These are phyloP conservation scores for Eucalyptus grandis DNA, from an alignment of 345 rosid genomes.

Conservation along the genomic window DNA sequence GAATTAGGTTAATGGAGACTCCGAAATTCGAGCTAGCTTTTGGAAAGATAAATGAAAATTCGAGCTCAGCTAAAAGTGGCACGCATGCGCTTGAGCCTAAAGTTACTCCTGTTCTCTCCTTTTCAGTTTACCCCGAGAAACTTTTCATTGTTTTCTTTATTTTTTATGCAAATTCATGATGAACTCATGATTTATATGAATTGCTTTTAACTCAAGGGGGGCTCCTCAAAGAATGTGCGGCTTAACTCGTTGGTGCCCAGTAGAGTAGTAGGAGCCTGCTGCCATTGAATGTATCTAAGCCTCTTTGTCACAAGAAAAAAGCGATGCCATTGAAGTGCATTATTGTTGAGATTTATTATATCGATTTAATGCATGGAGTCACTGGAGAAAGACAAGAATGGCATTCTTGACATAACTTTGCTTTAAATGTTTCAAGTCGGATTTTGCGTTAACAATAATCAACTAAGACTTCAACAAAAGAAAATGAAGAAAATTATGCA, in stretches of 20 bases:
- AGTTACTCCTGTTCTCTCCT: not conserved
- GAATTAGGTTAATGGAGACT: not conserved
- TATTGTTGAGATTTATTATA: not conserved
- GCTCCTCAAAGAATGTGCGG: not conserved
- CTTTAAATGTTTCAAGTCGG: not conserved
- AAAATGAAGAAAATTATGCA: not conserved
- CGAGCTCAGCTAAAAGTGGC: not conserved
- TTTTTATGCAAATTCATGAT: not conserved
- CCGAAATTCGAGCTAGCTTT: not conserved
- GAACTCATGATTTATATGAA: not conserved
- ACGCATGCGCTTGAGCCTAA: not conserved
- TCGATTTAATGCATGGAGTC: not conserved
- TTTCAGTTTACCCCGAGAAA: not conserved
- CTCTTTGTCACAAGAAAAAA: not conserved
- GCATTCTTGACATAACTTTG: not conserved
- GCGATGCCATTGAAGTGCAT: not conserved
- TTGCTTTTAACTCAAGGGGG: not conserved
- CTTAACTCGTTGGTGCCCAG: not conserved
- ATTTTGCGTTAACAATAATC: not conserved
- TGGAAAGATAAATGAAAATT: not conserved
- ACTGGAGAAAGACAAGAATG: not conserved
- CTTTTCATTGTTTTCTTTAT: not conserved
- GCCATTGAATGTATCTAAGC: not conserved
- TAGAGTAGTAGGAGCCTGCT: not conserved
- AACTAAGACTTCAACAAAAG: not conserved